A percentile compares a stretch with the other conserved stretches of the same genome.
phyloP scores from a whole-genome alignment of 805 yeast genomes.

The Priceomyces melissophilus region DNA sequence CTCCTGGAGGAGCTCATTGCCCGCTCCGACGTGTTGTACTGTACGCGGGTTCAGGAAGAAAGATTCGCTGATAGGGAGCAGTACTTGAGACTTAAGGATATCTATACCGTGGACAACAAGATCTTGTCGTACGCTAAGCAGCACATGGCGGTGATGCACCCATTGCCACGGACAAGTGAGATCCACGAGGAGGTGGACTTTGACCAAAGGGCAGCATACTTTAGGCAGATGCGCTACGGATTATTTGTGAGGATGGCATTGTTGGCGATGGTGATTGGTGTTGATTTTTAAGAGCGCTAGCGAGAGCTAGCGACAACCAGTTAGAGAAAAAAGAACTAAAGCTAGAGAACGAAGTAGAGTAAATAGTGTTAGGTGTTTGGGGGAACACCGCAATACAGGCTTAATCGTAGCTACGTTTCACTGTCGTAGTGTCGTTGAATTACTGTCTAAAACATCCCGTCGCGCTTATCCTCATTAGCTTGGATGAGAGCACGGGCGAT shows the following conservation, averaged over 20 bases:
- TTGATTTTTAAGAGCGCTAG: constrained; percentile 77
- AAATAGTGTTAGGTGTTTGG: no score
- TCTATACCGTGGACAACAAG: constrained; percentile 88
- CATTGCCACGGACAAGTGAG: constrained; percentile 95
- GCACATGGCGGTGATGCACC: constrained; percentile 99
- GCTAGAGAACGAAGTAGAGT: no score
- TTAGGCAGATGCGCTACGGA: constrained; percentile 99
- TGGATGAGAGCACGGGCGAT: constrained; percentile 66
- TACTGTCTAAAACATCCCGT: constrained; percentile 6
- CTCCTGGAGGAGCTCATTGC: constrained; percentile 84
- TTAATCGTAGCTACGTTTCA: no score
- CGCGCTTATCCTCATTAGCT: constrained; percentile 43
- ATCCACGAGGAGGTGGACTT: constrained; percentile 98
- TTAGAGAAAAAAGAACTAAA: no score
- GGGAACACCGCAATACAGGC: no score
- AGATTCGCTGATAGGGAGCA: constrained; percentile 75
- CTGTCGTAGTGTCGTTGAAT: no score
- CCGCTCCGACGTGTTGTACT: constrained; percentile 90
- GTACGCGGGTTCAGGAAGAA: constrained; percentile 98
- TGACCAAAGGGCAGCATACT: constrained; percentile 98
- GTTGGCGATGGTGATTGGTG: constrained; percentile 96
- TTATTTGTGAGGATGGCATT: constrained; percentile 98
- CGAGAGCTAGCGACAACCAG: no score
- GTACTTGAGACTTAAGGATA: constrained; percentile 85
- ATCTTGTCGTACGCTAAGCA: constrained; percentile 90